Percentiles rank a stretch among this genome's conserved stretches.
Evolutionary conservation across 2,329 filamentous ascomycete genomes (phyloP).

Genomic region (Thielaviopsis punctulata): DNA sequence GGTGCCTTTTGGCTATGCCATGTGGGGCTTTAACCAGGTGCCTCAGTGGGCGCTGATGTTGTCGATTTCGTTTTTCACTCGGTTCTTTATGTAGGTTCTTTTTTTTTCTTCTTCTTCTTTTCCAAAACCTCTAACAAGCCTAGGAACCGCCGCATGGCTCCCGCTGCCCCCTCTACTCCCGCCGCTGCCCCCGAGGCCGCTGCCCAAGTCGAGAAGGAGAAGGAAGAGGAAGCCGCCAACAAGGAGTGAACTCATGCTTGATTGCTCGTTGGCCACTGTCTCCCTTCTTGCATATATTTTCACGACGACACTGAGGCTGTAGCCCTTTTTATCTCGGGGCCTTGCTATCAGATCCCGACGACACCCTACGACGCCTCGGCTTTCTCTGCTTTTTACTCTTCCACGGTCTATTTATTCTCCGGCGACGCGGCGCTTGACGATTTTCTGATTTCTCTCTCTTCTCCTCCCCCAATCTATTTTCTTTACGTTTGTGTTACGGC

Average conservation of each 20-base stretch:
- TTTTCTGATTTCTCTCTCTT: not conserved
- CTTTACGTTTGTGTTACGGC: not conserved
- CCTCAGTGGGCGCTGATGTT: conserved; percentile 70
- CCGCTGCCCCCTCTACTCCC: conserved; percentile 14
- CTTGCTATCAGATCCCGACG: not conserved
- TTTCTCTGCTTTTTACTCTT: not conserved
- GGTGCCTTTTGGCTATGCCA: conserved; percentile 47
- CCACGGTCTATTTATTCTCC: not conserved
- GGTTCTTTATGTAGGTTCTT: conserved; percentile 58
- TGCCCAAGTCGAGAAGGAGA: not conserved
- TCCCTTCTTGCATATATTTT: conserved; percentile 14
- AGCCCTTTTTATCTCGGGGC: conserved; percentile 12
- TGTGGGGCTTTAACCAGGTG: conserved; percentile 49
- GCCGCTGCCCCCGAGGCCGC: not conserved
- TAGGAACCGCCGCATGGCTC: conserved; percentile 7
- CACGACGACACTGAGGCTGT: not conserved
- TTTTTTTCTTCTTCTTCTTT: not conserved
- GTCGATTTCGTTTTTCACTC: conserved; percentile 52
- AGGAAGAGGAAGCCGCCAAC: not conserved
- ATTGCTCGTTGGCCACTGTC: not conserved
- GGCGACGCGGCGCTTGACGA: not conserved
- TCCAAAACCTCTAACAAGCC: not conserved
- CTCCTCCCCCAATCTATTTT: not conserved
- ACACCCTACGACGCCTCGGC: not conserved
- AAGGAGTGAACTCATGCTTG: not conserved